phyloP scores from a whole-genome alignment of 768 basidiomycete species.

The Boletus coccyginus region DNA sequence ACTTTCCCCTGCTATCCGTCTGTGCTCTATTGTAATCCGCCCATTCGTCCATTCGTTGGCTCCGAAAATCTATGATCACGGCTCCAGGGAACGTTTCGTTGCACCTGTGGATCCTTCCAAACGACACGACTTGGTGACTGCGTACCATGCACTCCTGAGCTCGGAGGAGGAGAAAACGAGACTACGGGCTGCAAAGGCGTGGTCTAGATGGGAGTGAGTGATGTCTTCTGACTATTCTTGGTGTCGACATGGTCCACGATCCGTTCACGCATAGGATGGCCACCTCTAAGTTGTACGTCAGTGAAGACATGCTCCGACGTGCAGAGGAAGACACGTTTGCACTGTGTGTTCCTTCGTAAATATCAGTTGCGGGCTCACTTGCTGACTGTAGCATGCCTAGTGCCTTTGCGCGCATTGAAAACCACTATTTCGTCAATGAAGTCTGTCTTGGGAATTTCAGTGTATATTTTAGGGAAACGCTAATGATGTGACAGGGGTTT shows the following conservation, averaged over 20 bases:
- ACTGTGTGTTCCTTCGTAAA: slow-evolving; percentile 45
- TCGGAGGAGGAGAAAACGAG: slow-evolving; percentile 66
- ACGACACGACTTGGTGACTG: slow-evolving; percentile 74
- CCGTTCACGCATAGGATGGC: slow-evolving; percentile 56
- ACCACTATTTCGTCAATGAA: slow-evolving; percentile 86
- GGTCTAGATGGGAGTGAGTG: slow-evolving; percentile 89
- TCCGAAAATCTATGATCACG: background rate
- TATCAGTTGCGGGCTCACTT: slow-evolving; percentile 1
- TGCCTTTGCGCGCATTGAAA: slow-evolving; percentile 86
- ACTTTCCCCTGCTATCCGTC: background rate
- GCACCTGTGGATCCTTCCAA: slow-evolving; percentile 78
- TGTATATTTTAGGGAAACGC: background rate
- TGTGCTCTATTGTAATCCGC: background rate
- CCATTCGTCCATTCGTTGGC: background rate
- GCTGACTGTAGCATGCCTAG: slow-evolving; percentile 35
- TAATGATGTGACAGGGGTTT: slow-evolving; percentile 54
- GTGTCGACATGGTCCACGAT: background rate
- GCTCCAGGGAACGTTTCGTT: slow-evolving; percentile 75
- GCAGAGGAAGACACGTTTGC: slow-evolving; percentile 76
- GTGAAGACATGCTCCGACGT: slow-evolving; percentile 62
- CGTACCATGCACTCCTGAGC: slow-evolving; percentile 80
- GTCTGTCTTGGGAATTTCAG: slow-evolving; percentile 35
- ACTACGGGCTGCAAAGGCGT: slow-evolving; percentile 73
- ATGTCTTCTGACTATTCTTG: background rate
- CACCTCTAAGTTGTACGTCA: slow-evolving; percentile 72